Evolutionary conservation across 345 rosid genomes (phyloP).

Genomic region (Abelmoschus esculentus): DNA sequence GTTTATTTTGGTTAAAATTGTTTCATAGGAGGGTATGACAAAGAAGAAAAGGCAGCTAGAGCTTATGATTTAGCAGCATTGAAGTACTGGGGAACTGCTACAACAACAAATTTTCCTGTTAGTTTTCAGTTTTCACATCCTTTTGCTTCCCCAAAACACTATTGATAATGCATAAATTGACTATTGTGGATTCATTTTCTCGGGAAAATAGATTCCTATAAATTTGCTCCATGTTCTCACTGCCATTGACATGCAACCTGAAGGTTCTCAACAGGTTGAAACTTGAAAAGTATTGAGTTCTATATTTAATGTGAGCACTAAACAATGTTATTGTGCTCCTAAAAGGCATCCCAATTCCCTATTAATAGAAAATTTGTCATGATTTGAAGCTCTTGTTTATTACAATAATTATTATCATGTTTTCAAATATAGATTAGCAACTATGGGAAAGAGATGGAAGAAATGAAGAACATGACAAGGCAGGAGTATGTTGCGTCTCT

Average conservation of each 20-base stretch:
- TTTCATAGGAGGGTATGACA: constrained; percentile 77
- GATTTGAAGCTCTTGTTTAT: constrained; percentile 15
- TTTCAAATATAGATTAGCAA: constrained; percentile 47
- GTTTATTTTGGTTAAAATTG: neutral
- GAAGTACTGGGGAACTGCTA: constrained; percentile 89
- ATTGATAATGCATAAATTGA: neutral
- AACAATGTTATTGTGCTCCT: constrained; percentile 15
- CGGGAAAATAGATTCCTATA: no score
- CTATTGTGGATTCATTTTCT: no score
- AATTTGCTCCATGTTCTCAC: no score
- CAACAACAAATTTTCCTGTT: constrained; percentile 88
- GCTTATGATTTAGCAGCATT: constrained; percentile 92
- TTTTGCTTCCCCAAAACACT: neutral
- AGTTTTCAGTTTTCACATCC: neutral
- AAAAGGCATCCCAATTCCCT: constrained; percentile 10
- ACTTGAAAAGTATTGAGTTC: neutral
- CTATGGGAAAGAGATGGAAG: constrained; percentile 83
- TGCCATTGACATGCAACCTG: no score
- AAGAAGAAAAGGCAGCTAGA: constrained; percentile 95
- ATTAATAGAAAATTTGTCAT: constrained; percentile 1
- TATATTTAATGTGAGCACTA: neutral
- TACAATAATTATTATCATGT: neutral
- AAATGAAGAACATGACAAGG: constrained; percentile 93
- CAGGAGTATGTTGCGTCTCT: constrained; percentile 89
- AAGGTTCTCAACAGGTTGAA: no score